Conservation (phyloP, 768 basidiomycete genomes). For the Phanerochaete carnosa region DNA sequence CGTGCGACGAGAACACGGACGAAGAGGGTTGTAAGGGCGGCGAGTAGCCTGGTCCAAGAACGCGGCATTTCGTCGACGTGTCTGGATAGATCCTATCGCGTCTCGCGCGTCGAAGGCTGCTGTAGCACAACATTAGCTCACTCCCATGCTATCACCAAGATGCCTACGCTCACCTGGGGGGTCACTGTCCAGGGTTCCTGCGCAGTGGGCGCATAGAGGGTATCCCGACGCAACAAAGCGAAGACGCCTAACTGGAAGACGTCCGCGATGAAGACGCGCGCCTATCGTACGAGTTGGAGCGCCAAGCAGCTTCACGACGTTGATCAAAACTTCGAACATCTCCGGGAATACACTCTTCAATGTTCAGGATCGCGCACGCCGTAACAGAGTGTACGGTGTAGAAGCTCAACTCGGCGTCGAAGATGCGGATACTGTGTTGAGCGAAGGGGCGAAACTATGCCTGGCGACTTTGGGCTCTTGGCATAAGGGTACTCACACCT, state of each 20-base stretch:
- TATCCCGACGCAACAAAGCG: no score
- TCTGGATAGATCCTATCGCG: no score
- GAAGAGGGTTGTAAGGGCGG: constrained; percentile 15
- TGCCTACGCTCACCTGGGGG: no score
- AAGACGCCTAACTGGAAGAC: no score
- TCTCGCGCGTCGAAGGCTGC: no score
- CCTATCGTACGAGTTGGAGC: background rate
- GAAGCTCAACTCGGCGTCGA: background rate
- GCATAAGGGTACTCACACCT: constrained; percentile 38
- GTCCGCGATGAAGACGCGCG: background rate
- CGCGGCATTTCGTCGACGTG: constrained; percentile 10
- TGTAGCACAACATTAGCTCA: no score
- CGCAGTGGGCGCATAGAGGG: no score
- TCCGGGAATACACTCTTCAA: background rate
- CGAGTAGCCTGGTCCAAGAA: constrained; percentile 13
- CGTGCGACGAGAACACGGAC: constrained; percentile 18
- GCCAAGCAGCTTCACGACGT: constrained; percentile 1
- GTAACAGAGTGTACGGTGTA: background rate
- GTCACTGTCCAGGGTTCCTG: no score
- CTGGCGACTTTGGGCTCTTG: background rate
- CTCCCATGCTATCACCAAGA: no score
- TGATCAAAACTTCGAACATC: background rate
- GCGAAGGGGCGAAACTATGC: background rate
- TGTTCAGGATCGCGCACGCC: background rate
- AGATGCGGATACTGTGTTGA: background rate